Percentiles rank a stretch among this genome's conserved stretches.
phyloP scores from a whole-genome alignment of 2,329 filamentous ascomycete species.

The Curvularia verruculosa region DNA sequence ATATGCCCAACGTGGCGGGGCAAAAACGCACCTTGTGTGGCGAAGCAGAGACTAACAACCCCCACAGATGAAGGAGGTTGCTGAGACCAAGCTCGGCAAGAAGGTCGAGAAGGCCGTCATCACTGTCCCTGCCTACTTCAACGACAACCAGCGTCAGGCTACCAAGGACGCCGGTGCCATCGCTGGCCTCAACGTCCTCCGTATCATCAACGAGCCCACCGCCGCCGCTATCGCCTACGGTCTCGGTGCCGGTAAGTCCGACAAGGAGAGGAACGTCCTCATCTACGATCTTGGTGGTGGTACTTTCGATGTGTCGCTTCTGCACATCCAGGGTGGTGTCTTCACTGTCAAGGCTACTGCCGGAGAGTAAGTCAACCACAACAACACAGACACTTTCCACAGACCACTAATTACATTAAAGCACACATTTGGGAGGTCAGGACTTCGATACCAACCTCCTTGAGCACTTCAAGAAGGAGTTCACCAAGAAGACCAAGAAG shows the following conservation, averaged over 20 bases:
- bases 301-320: conserved; percentile 99
- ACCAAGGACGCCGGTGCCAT: conserved; percentile 99
- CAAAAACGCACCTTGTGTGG: neutral
- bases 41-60: conserved; percentile 26
- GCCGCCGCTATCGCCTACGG: conserved; percentile 98
- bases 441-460: conserved; percentile 97
- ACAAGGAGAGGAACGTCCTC: conserved; percentile 97
- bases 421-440: conserved; percentile 88
- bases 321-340: conserved; percentile 98
- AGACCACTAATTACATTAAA: neutral
- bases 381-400: neutral
- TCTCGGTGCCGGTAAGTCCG: conserved; percentile 91
- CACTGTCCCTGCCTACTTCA: conserved; percentile 99
- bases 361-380: conserved; percentile 69
- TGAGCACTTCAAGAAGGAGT: conserved; percentile 96
- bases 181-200: conserved; percentile 94
- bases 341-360: conserved; percentile 99
- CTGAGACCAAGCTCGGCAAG: conserved; percentile 97
- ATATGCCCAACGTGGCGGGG: conserved; percentile 1
- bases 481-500: conserved; percentile 71
- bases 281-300: conserved; percentile 99
- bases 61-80: conserved; percentile 95
- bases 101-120: conserved; percentile 99
- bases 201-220: conserved; percentile 99
- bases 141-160: conserved; percentile 99